These are phyloP conservation scores for Zoysia pacifica DNA, from an alignment of 176 grass and related monocot genomes.

Conservation along the genomic window DNA sequence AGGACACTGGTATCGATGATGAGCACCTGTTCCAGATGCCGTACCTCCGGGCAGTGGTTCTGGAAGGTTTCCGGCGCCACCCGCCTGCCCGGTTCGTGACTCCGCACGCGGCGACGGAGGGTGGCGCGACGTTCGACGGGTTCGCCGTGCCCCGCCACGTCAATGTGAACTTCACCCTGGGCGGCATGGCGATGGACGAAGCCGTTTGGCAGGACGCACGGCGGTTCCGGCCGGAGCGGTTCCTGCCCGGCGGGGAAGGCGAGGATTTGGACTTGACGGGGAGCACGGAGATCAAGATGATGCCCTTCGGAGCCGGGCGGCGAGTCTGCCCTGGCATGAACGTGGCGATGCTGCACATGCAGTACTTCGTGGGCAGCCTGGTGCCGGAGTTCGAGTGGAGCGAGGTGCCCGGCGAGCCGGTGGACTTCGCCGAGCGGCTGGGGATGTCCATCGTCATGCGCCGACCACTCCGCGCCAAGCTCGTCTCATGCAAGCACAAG, in stretches of 20 bases:
- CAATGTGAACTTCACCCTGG: too few relatives aligned
- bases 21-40: slow-evolving; percentile 38
- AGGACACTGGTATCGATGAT: slow-evolving; percentile 29
- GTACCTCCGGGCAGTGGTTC: too few relatives aligned
- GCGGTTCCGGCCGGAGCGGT: slow-evolving; percentile 10
- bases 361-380: slow-evolving; percentile 39
- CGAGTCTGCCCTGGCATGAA: slow-evolving; percentile 8
- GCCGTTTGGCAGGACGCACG: too few relatives aligned
- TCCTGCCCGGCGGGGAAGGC: slow-evolving; percentile 19
- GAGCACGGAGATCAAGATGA: slow-evolving; percentile 29
- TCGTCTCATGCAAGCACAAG: too few relatives aligned
- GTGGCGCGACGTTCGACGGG: too few relatives aligned
- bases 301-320: slow-evolving; percentile 25
- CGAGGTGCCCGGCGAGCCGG: slow-evolving; percentile 12
- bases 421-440: slow-evolving; percentile 30
- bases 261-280: slow-evolving; percentile 9
- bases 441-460: too few relatives aligned
- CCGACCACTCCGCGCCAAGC: too few relatives aligned
- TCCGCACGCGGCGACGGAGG: too few relatives aligned
- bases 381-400: slow-evolving; percentile 47
- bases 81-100: too few relatives aligned
- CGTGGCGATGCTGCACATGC: slow-evolving; percentile 19
- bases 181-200: too few relatives aligned
- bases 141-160: too few relatives aligned
- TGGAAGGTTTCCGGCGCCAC: too few relatives aligned